Evolutionary conservation across 1,284 basidiomycete genomes (phyloP).

Genomic region (Papiliotrema laurentii): DNA sequence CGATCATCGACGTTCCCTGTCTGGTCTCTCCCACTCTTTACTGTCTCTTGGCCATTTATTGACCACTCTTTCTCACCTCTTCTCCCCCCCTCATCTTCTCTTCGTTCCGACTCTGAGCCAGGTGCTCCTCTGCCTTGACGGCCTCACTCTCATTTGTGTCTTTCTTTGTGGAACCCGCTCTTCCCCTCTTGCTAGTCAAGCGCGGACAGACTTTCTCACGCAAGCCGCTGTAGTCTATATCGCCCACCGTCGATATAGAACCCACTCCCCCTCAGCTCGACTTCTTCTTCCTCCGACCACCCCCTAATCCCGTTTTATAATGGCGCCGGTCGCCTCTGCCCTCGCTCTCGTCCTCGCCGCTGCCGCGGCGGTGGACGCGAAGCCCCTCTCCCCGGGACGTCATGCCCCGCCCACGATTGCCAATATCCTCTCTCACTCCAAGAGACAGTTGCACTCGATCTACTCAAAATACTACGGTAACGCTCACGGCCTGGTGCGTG

Average conservation of each 20-base stretch:
- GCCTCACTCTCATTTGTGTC: conserved; percentile 4
- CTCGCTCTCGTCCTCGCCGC: conserved; percentile 25
- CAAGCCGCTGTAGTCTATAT: not conserved
- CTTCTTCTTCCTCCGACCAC: not conserved
- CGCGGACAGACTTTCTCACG: too few relatives aligned
- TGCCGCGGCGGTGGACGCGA: conserved; percentile 20
- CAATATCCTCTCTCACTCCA: conserved; percentile 24
- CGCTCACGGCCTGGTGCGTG: conserved; percentile 31
- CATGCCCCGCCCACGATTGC: conserved; percentile 36
- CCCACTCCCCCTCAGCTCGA: not conserved
- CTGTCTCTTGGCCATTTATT: too few relatives aligned
- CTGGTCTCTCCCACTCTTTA: too few relatives aligned
- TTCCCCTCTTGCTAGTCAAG: not conserved
- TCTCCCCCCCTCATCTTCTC: not conserved
- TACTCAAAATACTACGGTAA: conserved; percentile 32
- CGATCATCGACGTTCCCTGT: too few relatives aligned
- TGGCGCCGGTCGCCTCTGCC: conserved; percentile 37
- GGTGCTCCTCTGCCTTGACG: conserved; percentile 10
- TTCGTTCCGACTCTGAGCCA: not conserved
- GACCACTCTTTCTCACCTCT: not conserved
- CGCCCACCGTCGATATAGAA: not conserved
- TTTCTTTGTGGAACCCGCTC: too few relatives aligned
- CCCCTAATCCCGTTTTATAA: conserved; percentile 8
- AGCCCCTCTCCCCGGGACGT: conserved; percentile 30
- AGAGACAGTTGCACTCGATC: conserved; percentile 21